Evolutionary conservation across 2,329 filamentous ascomycete species (phyloP).

Genomic region (Fusarium duplospermum): DNA sequence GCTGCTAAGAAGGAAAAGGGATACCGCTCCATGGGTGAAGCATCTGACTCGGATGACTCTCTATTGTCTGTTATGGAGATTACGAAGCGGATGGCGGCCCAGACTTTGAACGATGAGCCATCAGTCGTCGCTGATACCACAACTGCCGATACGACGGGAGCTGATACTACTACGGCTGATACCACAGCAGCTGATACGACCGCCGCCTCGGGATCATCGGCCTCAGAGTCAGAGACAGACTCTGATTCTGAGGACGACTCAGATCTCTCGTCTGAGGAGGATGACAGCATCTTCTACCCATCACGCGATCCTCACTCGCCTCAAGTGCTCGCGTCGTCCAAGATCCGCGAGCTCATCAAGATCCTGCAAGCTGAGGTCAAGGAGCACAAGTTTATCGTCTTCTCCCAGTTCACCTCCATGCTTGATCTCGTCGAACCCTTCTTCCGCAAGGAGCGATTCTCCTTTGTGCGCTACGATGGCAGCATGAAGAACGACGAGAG

Average conservation of each 20-base stretch:
- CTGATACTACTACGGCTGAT: slow-evolving; percentile 26
- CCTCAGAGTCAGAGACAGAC: slow-evolving; percentile 24
- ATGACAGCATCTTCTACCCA: slow-evolving; percentile 48
- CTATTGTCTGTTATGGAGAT: slow-evolving; percentile 51
- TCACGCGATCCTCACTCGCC: slow-evolving; percentile 41
- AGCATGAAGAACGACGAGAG: slow-evolving; percentile 93
- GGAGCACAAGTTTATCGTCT: slow-evolving; percentile 97
- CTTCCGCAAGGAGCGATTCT: slow-evolving; percentile 77
- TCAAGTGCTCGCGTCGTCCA: slow-evolving; percentile 79
- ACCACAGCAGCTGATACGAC: slow-evolving; percentile 28
- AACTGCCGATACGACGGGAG: slow-evolving; percentile 20
- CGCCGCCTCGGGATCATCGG: slow-evolving; percentile 25
- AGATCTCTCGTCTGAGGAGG: slow-evolving; percentile 49
- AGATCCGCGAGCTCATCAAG: slow-evolving; percentile 86
- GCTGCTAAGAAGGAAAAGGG: slow-evolving; percentile 49
- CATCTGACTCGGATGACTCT: slow-evolving; percentile 48
- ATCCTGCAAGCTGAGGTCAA: slow-evolving; percentile 83
- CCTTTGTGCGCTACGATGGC: slow-evolving; percentile 91
- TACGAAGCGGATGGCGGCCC: slow-evolving; percentile 52
- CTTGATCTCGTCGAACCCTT: slow-evolving; percentile 96
- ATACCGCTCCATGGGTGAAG: slow-evolving; percentile 40
- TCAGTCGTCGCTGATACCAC: slow-evolving; percentile 26
- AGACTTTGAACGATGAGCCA: slow-evolving; percentile 49
- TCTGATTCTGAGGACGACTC: slow-evolving; percentile 39
- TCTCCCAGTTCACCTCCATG: slow-evolving; percentile 99